Evolutionary conservation across 2,329 filamentous ascomycete genomes (phyloP).

Genomic region (Fusarium verrucosum): DNA sequence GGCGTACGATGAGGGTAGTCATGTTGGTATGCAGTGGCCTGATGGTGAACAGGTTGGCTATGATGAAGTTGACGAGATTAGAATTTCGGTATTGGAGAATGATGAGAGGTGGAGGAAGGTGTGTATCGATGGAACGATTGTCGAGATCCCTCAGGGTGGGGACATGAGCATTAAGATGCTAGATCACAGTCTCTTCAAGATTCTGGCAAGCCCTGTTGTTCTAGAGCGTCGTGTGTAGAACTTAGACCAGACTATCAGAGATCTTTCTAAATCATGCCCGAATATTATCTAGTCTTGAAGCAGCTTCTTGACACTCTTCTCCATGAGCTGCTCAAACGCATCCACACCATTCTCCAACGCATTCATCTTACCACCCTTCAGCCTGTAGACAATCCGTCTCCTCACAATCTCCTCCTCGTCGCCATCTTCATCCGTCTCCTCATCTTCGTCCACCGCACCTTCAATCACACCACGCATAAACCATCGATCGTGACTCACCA

Average conservation of each 20-base stretch:
- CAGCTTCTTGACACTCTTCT: slow-evolving; percentile 64
- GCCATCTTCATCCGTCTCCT: slow-evolving; percentile 49
- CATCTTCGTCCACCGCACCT: slow-evolving; percentile 50
- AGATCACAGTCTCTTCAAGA: slow-evolving; percentile 51
- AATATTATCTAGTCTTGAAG: slow-evolving; percentile 37
- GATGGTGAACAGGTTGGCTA: slow-evolving; percentile 75
- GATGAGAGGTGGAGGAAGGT: slow-evolving; percentile 83
- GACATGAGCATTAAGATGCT: slow-evolving; percentile 72
- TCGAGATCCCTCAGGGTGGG: slow-evolving; percentile 75
- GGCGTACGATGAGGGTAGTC: slow-evolving; percentile 66
- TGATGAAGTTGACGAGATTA: slow-evolving; percentile 72
- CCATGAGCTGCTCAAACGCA: slow-evolving; percentile 71
- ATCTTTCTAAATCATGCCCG: background rate
- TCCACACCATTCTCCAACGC: slow-evolving; percentile 68
- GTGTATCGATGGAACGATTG: slow-evolving; percentile 91
- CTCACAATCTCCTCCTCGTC: slow-evolving; percentile 56
- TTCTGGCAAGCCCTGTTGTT: slow-evolving; percentile 54
- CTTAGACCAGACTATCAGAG: background rate
- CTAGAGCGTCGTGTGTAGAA: slow-evolving; percentile 1
- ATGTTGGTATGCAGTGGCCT: slow-evolving; percentile 61
- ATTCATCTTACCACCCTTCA: slow-evolving; percentile 66
- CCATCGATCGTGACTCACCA: slow-evolving; percentile 86
- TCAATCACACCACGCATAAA: slow-evolving; percentile 76
- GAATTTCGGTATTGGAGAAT: slow-evolving; percentile 72
- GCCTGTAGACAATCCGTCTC: slow-evolving; percentile 66